Base-by-base conservation (phyloP, 805 yeast species). In the Lipomyces yamanashiensis region DNA sequence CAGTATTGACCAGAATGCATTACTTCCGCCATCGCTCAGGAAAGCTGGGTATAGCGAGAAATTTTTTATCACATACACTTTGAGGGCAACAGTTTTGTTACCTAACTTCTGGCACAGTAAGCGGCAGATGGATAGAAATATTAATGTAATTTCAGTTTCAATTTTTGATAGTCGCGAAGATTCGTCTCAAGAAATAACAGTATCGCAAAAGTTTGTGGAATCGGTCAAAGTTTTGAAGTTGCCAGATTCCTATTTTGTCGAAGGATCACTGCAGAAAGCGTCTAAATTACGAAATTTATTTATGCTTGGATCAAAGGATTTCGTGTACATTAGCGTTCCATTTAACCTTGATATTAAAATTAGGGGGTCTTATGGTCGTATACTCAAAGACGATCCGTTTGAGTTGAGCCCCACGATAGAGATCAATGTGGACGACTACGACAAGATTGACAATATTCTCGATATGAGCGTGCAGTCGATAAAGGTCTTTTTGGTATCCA, bases 201-300 rank as follows among this genome's bases (percentile, higher is more conserved):
- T 50, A 17, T 34, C 58, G 19, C 28, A 28, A 28, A 28, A 28
- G 28, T 28, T 39, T 19, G 66, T 53, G 12, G 55, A 56, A 34
- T 51, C 52, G 33, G 48, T n/a, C 28, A 28, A 28, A 28, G 28
- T 28, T 28, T 28, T 28, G n/a, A 54, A 58, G 17, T 41, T 62
- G 34, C 62, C 66, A 15, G 62, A 62, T 21, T 48, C 58, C 19
- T 62, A 62, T 40, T 58, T 62, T 40, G 62, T 45, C 15, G 52
- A 44, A 1, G 62, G 66, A 1, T 50, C 62, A n/a, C 21, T 62
- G 28, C 36, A 50, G 10, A 43, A 36, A 17, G 56, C 54, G 9
- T 47, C 65, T 13, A 45, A 39, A 15, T 12, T 62, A 7, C 58
- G 58, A 12, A 45, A 51, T 37, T 40, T 61, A 1, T 10, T 61